phyloP scores from a whole-genome alignment of 169 alveolate species.

The Plasmodium adleri region DNA sequence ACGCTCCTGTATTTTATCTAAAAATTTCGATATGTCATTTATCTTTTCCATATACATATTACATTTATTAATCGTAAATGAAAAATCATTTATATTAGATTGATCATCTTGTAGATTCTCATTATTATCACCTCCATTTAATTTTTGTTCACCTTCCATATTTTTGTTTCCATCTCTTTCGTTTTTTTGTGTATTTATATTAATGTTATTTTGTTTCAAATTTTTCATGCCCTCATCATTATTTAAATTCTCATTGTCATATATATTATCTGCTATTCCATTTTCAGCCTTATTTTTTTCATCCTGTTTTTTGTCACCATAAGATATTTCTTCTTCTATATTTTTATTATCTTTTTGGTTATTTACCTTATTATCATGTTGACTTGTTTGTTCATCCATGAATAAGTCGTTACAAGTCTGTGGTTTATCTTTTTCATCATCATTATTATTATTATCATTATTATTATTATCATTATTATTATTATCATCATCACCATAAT shows the following conservation, averaged over 20 bases:
- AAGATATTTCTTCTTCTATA: no score
- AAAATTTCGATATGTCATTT: constrained; percentile 58
- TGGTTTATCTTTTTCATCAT: not conserved
- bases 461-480: not conserved
- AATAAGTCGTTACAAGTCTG: no score
- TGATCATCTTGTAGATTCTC: constrained; percentile 9
- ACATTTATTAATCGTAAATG: constrained; percentile 58
- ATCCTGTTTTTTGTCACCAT: not conserved
- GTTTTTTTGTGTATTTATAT: not conserved
- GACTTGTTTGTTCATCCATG: no score
- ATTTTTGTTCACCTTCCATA: not conserved
- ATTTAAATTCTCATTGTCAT: not conserved
- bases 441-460: not conserved
- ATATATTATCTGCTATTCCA: not conserved
- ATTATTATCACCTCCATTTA: constrained; percentile 7
- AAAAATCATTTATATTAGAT: constrained; percentile 22
- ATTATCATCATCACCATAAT: not conserved
- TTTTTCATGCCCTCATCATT: no score
- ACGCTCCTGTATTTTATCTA: constrained; percentile 45
- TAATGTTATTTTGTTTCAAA: not conserved
- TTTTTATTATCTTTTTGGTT: not conserved
- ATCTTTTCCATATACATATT: constrained; percentile 68
- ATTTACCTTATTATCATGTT: no score
- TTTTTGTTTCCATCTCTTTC: constrained; percentile 12
- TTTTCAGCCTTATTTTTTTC: constrained; percentile 1